Conservation (phyloP, 2,329 filamentous ascomycete species). For the Verticillium dahliae region DNA sequence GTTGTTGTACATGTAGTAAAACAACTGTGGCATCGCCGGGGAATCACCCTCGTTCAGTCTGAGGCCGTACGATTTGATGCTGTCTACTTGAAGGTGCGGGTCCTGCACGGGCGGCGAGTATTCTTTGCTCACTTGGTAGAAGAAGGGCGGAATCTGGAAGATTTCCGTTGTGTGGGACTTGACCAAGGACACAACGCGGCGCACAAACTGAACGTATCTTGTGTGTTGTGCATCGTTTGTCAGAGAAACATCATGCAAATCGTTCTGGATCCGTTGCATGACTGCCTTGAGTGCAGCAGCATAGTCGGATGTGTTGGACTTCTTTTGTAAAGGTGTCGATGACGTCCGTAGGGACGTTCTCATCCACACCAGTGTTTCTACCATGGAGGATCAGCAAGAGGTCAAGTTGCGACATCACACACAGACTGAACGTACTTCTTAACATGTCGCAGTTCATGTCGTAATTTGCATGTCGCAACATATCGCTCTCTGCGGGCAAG, state of each 20-base stretch:
- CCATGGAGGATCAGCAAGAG: neutral
- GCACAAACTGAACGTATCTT: slow-evolving; percentile 44
- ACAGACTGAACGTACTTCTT: slow-evolving; percentile 24
- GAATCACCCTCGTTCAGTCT: slow-evolving; percentile 45
- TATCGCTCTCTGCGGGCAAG: slow-evolving; percentile 30
- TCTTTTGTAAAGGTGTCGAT: slow-evolving; percentile 15
- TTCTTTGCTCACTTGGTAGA: slow-evolving; percentile 47
- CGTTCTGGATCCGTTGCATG: slow-evolving; percentile 49
- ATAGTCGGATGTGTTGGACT: slow-evolving; percentile 31
- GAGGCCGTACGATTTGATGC: slow-evolving; percentile 49
- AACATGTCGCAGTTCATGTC: slow-evolving; percentile 42
- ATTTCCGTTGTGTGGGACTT: slow-evolving; percentile 47
- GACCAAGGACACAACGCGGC: slow-evolving; percentile 45
- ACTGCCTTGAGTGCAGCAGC: slow-evolving; percentile 33
- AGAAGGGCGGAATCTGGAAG: slow-evolving; percentile 47
- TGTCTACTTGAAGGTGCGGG: slow-evolving; percentile 48
- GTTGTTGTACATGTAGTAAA: slow-evolving; percentile 51
- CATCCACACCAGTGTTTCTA: slow-evolving; percentile 40
- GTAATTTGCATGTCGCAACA: slow-evolving; percentile 37
- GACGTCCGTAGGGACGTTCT: slow-evolving; percentile 32
- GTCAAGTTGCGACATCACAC: neutral
- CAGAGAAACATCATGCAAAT: slow-evolving; percentile 31
- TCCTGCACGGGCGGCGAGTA: slow-evolving; percentile 51
- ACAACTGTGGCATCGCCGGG: slow-evolving; percentile 40
- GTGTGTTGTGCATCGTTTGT: slow-evolving; percentile 31